Evolutionary conservation across 176 grass and related monocot species (phyloP), one percentile per base, ranked within the genome.

Genomic region (Musa beccarii): DNA sequence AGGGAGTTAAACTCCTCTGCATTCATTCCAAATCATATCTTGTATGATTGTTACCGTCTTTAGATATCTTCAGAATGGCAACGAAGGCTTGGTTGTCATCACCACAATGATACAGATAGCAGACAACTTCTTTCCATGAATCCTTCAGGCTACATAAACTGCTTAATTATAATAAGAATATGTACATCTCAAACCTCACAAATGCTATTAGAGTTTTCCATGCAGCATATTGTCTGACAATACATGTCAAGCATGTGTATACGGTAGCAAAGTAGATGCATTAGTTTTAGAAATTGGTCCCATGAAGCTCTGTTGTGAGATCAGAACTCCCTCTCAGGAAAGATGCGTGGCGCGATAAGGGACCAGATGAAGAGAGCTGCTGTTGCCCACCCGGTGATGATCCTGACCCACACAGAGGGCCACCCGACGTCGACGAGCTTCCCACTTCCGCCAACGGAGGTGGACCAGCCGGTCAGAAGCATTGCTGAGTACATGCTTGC

Each of bases 401-500:
- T 89, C 86, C 95, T 88, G 54, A 99, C 90, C 86, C 88, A 99
- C 75, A 99, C 95, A 1, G 95, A 99, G 5, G 95, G 78, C 95
- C 95, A 99, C 68, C 95, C 95, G 8, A 99, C 95, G 77, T 99
- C 95, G 2, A 99, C 80, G n/a, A 99, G 83, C 52, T 89, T 99
- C 13, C 95, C 95, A 1, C 95, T 94, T 80, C 90, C 88, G 10
- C 95, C 95, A 25, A 99, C 79, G 0, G 90, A 99, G 74, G 90
- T 94, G 1, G 95, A 99, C 95, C 95, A 99, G 64, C 95, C 95
- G 79, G 95, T 99, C 77, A 99, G 57, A 14, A 99, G 88, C 95
- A 99, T 99, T 1, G 88, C 86, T 0, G 95, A 94, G 77, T 99
- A 99, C 95, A 99, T 99, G 86, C 95, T 99, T 15, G 95, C 95